Evolutionary conservation across 768 basidiomycete genomes (phyloP).

Genomic region (Lenzites betulinus): DNA sequence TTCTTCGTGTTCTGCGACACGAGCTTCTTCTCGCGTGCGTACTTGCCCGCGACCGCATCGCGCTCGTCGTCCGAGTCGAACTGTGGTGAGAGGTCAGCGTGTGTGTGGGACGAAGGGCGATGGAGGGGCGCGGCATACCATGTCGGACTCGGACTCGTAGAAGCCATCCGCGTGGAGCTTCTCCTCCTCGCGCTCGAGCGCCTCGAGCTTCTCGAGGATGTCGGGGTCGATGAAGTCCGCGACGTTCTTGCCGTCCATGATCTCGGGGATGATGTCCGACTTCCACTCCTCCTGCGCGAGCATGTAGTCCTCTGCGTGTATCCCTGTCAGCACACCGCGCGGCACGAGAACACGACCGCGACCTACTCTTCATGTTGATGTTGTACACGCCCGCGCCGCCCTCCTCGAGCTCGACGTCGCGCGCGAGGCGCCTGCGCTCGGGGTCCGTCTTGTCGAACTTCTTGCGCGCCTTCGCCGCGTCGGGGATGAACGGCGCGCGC

Average conservation of each 20-base stretch:
- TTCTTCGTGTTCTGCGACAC: conserved; percentile 80
- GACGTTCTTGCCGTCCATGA: conserved; percentile 97
- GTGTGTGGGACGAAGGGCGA: background rate
- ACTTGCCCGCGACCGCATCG: conserved; percentile 64
- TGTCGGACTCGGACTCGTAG: conserved; percentile 88
- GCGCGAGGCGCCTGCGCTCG: conserved; percentile 68
- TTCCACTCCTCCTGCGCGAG: conserved; percentile 94
- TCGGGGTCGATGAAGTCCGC: conserved; percentile 99
- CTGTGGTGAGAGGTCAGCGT: conserved; percentile 24
- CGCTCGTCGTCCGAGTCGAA: conserved; percentile 71
- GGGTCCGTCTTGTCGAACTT: conserved; percentile 91
- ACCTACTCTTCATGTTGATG: conserved; percentile 85
- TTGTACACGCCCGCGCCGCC: conserved; percentile 92
- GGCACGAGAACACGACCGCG: background rate
- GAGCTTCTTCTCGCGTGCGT: conserved; percentile 66
- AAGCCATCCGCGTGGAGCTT: conserved; percentile 92
- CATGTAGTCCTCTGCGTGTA: conserved; percentile 79
- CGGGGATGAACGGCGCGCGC: conserved; percentile 88
- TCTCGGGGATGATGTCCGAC: conserved; percentile 95
- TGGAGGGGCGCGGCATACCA: conserved; percentile 48
- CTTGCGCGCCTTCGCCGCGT: conserved; percentile 68
- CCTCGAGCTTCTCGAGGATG: conserved; percentile 95
- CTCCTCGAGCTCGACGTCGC: conserved; percentile 82
- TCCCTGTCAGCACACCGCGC: background rate
- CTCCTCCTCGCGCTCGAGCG: conserved; percentile 96